These are phyloP conservation scores for Trichosanthes truncata DNA, from an alignment of 306 rosid species.

Conservation along the genomic window DNA sequence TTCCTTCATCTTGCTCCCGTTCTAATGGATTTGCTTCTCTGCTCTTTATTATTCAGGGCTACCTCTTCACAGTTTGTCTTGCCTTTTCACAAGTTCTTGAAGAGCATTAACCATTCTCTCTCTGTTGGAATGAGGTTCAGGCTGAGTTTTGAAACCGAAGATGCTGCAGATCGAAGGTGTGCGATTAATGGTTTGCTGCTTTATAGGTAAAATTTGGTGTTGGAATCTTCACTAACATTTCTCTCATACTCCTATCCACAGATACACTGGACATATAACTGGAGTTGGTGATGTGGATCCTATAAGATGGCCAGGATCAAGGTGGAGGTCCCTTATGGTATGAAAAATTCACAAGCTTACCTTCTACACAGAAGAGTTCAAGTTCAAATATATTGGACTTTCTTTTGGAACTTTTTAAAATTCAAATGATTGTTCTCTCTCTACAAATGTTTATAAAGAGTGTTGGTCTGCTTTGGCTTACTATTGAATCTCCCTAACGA, in stretches of 20 bases:
- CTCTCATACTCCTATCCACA: conserved; percentile 18
- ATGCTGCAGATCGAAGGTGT: conserved; percentile 81
- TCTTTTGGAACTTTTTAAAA: not conserved
- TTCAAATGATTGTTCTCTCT: not conserved
- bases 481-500: not conserved
- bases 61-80: conserved; percentile 74
- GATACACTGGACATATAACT: conserved; percentile 67
- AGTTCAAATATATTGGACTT: not conserved
- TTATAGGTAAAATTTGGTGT: not conserved
- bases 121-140: conserved; percentile 84
- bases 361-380: not conserved
- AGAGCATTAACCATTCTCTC: conserved; percentile 53
- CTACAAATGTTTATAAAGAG: not conserved
- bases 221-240: not conserved
- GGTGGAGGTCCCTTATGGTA: conserved; percentile 87
- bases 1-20: not conserved
- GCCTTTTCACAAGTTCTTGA: conserved; percentile 54
- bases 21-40: not conserved
- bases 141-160: conserved; percentile 87
- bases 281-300: conserved; percentile 73
- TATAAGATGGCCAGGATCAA: conserved; percentile 78
- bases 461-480: not conserved
- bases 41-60: conserved; percentile 24
- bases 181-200: conserved; percentile 1
- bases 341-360: not conserved